Percentiles rank a stretch among this genome's conserved stretches.
phyloP scores from a whole-genome alignment of 225 moss, liverwort and hornwort species.

The Marchantia paleacea region DNA sequence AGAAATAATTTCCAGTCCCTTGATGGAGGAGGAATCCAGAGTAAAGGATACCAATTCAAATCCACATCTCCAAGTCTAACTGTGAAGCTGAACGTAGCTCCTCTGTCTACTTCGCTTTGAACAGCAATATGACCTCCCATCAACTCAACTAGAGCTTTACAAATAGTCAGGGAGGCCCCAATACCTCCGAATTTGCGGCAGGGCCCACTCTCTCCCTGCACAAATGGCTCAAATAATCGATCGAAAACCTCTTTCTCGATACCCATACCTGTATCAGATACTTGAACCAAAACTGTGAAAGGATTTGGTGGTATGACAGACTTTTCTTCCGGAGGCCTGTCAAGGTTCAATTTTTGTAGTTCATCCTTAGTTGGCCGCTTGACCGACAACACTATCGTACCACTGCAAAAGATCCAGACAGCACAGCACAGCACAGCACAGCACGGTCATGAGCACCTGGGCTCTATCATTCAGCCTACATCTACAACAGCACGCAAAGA shows the following conservation, averaged over 20 bases:
- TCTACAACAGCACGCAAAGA: too few species aligned
- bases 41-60: neutral
- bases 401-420: neutral
- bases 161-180: slow-evolving; percentile 60
- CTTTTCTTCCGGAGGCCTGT: neutral
- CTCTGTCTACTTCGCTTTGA: slow-evolving; percentile 53
- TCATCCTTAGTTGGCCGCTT: slow-evolving; percentile 30
- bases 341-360: neutral
- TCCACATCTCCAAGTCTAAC: slow-evolving; percentile 41
- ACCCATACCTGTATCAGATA: slow-evolving; percentile 62
- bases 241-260: slow-evolving; percentile 54
- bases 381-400: neutral
- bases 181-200: slow-evolving; percentile 61
- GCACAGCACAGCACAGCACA: neutral
- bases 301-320: slow-evolving; percentile 42
- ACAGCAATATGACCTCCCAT: slow-evolving; percentile 71
- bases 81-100: slow-evolving; percentile 53
- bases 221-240: slow-evolving; percentile 64
- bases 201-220: slow-evolving; percentile 60
- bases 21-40: neutral
- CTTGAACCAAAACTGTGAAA: slow-evolving; percentile 49
- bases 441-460: neutral
- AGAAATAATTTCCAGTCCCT: neutral
- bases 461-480: too few species aligned
- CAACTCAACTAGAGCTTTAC: slow-evolving; percentile 36